phyloP scores from a whole-genome alignment of 2,329 filamentous ascomycete genomes.

The Penicillium carneum region DNA sequence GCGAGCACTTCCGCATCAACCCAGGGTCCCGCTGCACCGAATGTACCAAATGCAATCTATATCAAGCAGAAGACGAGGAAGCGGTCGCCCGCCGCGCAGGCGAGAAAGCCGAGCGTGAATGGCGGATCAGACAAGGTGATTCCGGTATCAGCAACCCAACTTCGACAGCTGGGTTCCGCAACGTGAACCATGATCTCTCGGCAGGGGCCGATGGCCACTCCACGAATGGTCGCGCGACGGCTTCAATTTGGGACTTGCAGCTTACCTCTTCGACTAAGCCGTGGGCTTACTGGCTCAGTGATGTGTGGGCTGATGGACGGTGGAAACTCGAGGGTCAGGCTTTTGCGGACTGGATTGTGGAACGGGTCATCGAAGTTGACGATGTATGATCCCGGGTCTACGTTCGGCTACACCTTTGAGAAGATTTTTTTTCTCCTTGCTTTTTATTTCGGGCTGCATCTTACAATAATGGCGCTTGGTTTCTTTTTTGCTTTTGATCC shows the following conservation, averaged over 20 bases:
- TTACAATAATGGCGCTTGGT: constrained; percentile 6
- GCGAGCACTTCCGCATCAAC: constrained; percentile 87
- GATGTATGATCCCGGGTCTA: constrained; percentile 31
- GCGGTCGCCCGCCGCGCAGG: constrained; percentile 72
- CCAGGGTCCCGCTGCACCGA: constrained; percentile 77
- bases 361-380: constrained; percentile 50
- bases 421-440: not conserved
- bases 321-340: constrained; percentile 54
- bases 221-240: constrained; percentile 29
- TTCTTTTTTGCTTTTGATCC: not conserved
- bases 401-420: not conserved
- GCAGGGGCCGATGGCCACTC: constrained; percentile 24
- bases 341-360: constrained; percentile 52
- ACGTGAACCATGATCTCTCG: constrained; percentile 42
- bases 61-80: constrained; percentile 75
- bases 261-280: constrained; percentile 32
- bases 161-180: constrained; percentile 29
- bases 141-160: constrained; percentile 22
- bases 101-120: constrained; percentile 73
- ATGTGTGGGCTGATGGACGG: constrained; percentile 50
- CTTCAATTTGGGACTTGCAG: constrained; percentile 38
- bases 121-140: constrained; percentile 69
- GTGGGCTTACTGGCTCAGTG: constrained; percentile 47
- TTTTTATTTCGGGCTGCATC: not conserved
- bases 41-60: constrained; percentile 81